Conservation (phyloP, 352 stramenopile species). For the Globisporangium recalcitrans region DNA sequence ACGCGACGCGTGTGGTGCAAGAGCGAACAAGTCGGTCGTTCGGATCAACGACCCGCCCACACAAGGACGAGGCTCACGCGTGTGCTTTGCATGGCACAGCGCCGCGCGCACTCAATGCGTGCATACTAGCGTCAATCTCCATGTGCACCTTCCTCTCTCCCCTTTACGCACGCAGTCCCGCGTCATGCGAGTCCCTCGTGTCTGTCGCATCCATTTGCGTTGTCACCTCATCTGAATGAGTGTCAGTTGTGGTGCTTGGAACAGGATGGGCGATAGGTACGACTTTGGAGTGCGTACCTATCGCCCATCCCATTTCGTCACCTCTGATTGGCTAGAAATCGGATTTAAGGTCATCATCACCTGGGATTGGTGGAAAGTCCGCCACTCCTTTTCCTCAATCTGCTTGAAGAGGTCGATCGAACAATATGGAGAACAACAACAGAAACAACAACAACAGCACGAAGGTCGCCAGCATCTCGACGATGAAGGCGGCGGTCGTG, state of each 20-base stretch:
- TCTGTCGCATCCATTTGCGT: not conserved
- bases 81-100: too few relatives aligned
- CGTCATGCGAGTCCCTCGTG: not conserved
- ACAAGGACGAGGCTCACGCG: too few relatives aligned
- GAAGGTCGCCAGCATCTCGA: not conserved
- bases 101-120: too few relatives aligned
- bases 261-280: too few relatives aligned
- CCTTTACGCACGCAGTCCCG: not conserved
- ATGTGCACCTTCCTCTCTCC: too few relatives aligned
- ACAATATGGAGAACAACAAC: not conserved
- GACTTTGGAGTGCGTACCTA: not conserved
- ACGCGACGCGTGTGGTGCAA: too few relatives aligned
- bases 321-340: not conserved
- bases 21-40: not conserved
- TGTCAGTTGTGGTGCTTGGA: not conserved
- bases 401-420: constrained; percentile 4
- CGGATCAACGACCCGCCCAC: not conserved
- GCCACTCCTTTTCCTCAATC: not conserved
- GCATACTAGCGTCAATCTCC: too few relatives aligned
- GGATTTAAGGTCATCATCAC: too few relatives aligned
- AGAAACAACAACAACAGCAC: not conserved
- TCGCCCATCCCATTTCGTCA: not conserved
- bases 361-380: not conserved
- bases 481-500: constrained; percentile 27
- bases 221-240: not conserved